Evolutionary conservation across 1,284 basidiomycete genomes (phyloP), one percentile per base, ranked within the genome.

Genomic region (Ganoderma lucidum): DNA sequence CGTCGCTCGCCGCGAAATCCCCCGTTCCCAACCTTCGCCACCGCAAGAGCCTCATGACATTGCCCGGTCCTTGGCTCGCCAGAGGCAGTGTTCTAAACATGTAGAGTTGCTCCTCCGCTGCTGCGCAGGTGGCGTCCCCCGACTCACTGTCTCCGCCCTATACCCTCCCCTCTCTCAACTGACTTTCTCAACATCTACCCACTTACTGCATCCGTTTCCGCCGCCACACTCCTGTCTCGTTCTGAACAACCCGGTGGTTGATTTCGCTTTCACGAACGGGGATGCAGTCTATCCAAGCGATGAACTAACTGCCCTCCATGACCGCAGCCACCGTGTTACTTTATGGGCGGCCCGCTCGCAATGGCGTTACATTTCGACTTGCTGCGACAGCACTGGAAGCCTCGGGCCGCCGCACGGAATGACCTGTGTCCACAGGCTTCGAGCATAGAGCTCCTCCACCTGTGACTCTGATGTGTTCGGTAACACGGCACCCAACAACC

Each of bases 21-120:
- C 61, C 28, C 42, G 28, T 45, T 59, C 64, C 64, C 64, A 65
- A 65, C 64, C 28, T 55, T 58, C 55, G 14, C 64, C 64, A 60
- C 64, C n/a, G 17, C 64, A 45, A 32, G 59, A 56, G 64, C 64
- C 51, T n/a, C 42, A 39, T n/a, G 14, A 30, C 28, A 64, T 28
- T 5, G 41, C 55, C 45, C 42, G 55, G 28, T 19, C 30, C 55
- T 35, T 37, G 55, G 55, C 56, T 10, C 48, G 12, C 48, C 23
- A 28, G 48, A 51, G 23, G 48, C 48, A 12, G 48, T 35, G 32
- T 53, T 53, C 51, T 28, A 37, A 60, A 45, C 44, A 48, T 48
- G 48, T 45, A 30, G 5, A 14, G 28, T 55, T 35, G 58, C 64
- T 53, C 64, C 35, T 59, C 56, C 23, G 32, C 45, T 65, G 64